phyloP scores from a whole-genome alignment of 2,329 filamentous ascomycete genomes.

The Helicocarpus griseus region DNA sequence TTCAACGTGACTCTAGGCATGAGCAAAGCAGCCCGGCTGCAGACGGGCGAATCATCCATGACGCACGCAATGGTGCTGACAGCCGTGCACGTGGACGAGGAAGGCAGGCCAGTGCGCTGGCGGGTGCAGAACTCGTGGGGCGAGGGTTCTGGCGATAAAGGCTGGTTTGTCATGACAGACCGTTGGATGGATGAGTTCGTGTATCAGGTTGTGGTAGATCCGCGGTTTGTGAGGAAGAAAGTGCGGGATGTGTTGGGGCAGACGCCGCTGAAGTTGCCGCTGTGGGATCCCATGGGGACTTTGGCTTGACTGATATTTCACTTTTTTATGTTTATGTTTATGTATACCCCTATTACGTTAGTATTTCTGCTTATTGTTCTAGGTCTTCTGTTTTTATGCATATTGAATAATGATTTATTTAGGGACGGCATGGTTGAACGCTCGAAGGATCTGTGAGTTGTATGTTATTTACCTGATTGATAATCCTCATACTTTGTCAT shows the following conservation, averaged over 20 bases:
- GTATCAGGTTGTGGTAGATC: slow-evolving; percentile 79
- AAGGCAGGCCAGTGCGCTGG: slow-evolving; percentile 63
- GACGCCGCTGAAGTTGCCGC: slow-evolving; percentile 59
- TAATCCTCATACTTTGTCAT: no score
- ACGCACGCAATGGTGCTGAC: slow-evolving; percentile 91
- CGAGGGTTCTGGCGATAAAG: slow-evolving; percentile 57
- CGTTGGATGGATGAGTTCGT: slow-evolving; percentile 70
- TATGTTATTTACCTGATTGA: no score
- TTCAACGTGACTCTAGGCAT: slow-evolving; percentile 67
- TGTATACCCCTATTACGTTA: no score
- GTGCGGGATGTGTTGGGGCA: slow-evolving; percentile 61
- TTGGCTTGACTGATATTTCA: slow-evolving; percentile 43
- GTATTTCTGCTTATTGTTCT: no score
- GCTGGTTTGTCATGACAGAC: slow-evolving; percentile 87
- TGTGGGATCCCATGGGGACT: slow-evolving; percentile 75
- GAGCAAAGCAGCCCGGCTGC: slow-evolving; percentile 65
- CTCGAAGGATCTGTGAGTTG: no score
- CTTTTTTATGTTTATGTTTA: background rate
- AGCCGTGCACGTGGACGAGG: slow-evolving; percentile 62
- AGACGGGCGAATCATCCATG: slow-evolving; percentile 69
- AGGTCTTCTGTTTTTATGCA: no score
- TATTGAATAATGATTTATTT: no score
- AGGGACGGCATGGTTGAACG: no score
- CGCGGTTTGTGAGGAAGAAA: slow-evolving; percentile 54
- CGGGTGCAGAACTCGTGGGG: slow-evolving; percentile 85